Percentiles rank a stretch among this genome's conserved stretches.
Conservation (phyloP, 345 rosid genomes). For the Lepidium africanum region DNA sequence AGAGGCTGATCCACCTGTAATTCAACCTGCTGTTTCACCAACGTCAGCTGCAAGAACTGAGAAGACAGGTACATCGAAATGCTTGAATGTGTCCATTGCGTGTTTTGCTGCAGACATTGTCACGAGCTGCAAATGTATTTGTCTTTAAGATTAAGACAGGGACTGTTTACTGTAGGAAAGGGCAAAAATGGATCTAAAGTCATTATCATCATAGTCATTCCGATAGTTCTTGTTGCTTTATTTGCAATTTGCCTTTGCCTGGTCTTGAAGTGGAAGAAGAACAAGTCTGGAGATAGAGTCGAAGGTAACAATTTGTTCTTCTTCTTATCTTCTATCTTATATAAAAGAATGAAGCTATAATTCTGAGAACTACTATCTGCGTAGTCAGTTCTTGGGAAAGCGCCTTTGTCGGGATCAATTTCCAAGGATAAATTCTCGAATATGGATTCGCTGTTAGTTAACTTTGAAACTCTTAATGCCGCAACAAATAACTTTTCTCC, state of each 20-base stretch:
- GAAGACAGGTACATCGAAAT: constrained; percentile 1
- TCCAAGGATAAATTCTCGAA: constrained; percentile 17
- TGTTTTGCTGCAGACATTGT: not conserved
- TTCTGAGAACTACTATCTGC: not conserved
- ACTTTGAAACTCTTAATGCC: constrained; percentile 26
- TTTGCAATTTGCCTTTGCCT: constrained; percentile 7
- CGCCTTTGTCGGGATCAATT: constrained; percentile 12
- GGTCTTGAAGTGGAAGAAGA: constrained; percentile 20
- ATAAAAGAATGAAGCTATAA: not conserved
- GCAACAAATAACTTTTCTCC: constrained; percentile 43
- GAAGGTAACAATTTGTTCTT: constrained; percentile 15
- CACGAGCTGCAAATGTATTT: not conserved
- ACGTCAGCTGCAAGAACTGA: not conserved
- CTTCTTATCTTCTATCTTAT: not conserved
- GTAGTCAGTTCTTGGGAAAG: not conserved
- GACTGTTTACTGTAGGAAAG: constrained; percentile 12
- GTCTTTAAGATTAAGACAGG: not conserved
- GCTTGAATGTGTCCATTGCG: not conserved
- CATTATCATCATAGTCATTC: constrained; percentile 11
- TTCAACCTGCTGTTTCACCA: not conserved
- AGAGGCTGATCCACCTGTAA: constrained; percentile 16
- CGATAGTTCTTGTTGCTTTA: constrained; percentile 8
- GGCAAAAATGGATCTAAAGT: constrained; percentile 14
- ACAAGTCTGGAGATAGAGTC: not conserved
- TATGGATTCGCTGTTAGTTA: constrained; percentile 34